Percentiles rank a stretch among this genome's conserved stretches.
Evolutionary conservation across 2,329 filamentous ascomycete genomes (phyloP).

Genomic region (Sporothrix sp.): DNA sequence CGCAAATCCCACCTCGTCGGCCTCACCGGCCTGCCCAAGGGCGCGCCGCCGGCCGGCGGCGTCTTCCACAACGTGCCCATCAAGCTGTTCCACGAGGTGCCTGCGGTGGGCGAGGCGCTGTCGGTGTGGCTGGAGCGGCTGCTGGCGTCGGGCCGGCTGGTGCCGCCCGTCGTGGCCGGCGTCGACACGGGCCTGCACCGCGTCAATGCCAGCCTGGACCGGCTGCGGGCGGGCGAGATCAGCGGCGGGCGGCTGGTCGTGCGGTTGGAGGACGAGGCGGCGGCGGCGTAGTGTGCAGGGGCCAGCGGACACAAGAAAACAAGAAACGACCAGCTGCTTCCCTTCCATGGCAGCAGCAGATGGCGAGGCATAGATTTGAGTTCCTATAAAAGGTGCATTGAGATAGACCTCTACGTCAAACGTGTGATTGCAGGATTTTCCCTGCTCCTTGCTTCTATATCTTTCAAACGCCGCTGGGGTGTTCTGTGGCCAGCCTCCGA

Average conservation of each 20-base stretch:
- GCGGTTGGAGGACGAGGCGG: slow-evolving; percentile 19
- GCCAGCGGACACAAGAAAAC: no score
- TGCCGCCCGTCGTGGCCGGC: slow-evolving; percentile 55
- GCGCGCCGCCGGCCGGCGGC: slow-evolving; percentile 33
- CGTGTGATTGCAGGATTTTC: no score
- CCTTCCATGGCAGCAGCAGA: no score
- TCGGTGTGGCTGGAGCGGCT: slow-evolving; percentile 59
- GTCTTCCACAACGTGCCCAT: slow-evolving; percentile 60
- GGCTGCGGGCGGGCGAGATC: slow-evolving; percentile 54
- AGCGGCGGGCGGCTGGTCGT: slow-evolving; percentile 63
- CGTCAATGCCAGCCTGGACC: slow-evolving; percentile 59
- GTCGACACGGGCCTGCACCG: slow-evolving; percentile 53
- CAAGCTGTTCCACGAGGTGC: slow-evolving; percentile 63
- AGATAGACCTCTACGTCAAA: no score
- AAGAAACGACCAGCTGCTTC: no score
- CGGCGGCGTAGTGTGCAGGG: no score
- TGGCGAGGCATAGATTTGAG: no score
- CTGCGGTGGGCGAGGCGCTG: slow-evolving; percentile 51
- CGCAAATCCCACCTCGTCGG: slow-evolving; percentile 55
- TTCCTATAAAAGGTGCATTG: no score
- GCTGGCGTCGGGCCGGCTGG: slow-evolving; percentile 42
- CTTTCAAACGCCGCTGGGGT: no score
- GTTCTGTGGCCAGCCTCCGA: no score
- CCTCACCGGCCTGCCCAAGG: slow-evolving; percentile 57
- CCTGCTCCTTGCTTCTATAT: no score